Evolutionary conservation across 768 basidiomycete genomes (phyloP).

Genomic region (Lactarius pseudohatsudake): DNA sequence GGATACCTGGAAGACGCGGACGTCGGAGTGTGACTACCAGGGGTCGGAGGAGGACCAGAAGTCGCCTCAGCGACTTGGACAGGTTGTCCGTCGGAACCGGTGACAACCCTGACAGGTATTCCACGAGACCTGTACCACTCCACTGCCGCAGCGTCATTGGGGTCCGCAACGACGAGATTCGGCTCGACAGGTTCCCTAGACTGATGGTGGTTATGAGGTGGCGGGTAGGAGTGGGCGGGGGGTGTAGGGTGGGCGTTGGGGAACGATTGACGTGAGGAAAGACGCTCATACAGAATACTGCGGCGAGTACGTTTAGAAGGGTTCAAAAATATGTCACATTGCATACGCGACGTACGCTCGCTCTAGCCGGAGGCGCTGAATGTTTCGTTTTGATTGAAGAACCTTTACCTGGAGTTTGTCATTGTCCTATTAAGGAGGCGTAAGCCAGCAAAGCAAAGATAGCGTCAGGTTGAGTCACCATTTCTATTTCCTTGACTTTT

Average conservation of each 20-base stretch:
- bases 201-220: constrained; percentile 16
- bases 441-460: constrained; percentile 12
- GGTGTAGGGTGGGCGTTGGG: constrained; percentile 33
- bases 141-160: constrained; percentile 46
- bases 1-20: constrained; percentile 29
- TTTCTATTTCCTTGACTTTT: constrained; percentile 85
- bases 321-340: constrained; percentile 27
- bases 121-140: constrained; percentile 52
- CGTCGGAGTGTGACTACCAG: constrained; percentile 27
- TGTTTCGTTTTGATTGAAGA: constrained; percentile 73
- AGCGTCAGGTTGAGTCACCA: constrained; percentile 46
- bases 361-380: constrained; percentile 85
- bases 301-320: constrained; percentile 26
- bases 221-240: constrained; percentile 31
- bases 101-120: constrained; percentile 46
- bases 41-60: constrained; percentile 21
- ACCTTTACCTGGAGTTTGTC: constrained; percentile 85
- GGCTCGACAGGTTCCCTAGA: constrained; percentile 15
- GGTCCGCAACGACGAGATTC: constrained; percentile 32
- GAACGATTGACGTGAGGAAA: constrained; percentile 45
- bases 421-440: constrained; percentile 60
- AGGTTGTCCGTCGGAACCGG: constrained; percentile 50
- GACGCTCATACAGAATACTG: constrained; percentile 77
- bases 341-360: constrained; percentile 63
- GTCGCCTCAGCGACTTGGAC: constrained; percentile 51